phyloP scores from a whole-genome alignment of 352 stramenopile species.

The Phytophthora tubulina region DNA sequence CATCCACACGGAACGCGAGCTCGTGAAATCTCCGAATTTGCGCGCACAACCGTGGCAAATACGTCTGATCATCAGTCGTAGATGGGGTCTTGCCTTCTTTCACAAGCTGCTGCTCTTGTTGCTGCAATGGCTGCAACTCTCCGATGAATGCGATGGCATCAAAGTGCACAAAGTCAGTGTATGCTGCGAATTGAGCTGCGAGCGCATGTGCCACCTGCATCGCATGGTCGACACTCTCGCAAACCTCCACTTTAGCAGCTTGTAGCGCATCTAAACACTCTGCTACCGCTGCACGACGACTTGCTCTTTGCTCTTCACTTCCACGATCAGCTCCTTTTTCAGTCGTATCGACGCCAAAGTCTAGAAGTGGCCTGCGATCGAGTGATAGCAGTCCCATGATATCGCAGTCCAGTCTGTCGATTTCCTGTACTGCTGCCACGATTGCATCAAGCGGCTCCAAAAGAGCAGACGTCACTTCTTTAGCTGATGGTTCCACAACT shows the following conservation, averaged over 20 bases:
- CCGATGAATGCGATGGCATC: constrained; percentile 81
- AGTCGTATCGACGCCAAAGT: constrained; percentile 50
- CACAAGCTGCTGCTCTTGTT: constrained; percentile 45
- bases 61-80: constrained; percentile 31
- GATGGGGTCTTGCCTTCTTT: constrained; percentile 29
- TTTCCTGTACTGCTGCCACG: constrained; percentile 74
- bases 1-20: constrained; percentile 65
- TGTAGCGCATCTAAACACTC: constrained; percentile 61
- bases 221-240: constrained; percentile 59
- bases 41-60: constrained; percentile 59
- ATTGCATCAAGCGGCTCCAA: constrained; percentile 86
- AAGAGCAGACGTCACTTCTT: constrained; percentile 84
- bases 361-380: constrained; percentile 60
- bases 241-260: constrained; percentile 64
- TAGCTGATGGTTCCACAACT: constrained; percentile 63
- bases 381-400: constrained; percentile 92
- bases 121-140: constrained; percentile 55
- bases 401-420: constrained; percentile 91
- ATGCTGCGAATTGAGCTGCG: constrained; percentile 76
- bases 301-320: constrained; percentile 14
- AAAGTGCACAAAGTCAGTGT: constrained; percentile 86
- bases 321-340: neutral
- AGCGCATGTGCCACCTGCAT: constrained; percentile 79
- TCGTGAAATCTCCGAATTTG: constrained; percentile 86
- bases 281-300: constrained; percentile 46